These are phyloP conservation scores for Aureobasidium sp. DNA, from an alignment of 2,329 filamentous ascomycete genomes.

Conservation along the genomic window DNA sequence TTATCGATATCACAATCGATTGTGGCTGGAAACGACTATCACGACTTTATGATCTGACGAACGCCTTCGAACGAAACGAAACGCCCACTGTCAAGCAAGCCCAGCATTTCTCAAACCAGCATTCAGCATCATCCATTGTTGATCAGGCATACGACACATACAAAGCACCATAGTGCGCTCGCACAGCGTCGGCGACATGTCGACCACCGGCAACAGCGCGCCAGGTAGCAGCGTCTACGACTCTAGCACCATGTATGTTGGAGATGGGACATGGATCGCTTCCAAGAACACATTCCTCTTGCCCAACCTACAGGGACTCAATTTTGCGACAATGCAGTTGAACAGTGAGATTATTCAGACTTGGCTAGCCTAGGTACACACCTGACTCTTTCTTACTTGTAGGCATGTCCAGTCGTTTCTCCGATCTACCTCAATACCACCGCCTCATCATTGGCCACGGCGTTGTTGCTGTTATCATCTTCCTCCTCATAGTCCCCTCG, in stretches of 20 bases:
- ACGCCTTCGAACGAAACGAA: background rate
- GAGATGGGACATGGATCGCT: constrained; percentile 79
- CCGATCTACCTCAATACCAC: constrained; percentile 62
- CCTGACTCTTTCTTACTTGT: background rate
- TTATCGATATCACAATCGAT: constrained; percentile 11
- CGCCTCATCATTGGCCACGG: constrained; percentile 64
- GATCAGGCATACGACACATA: background rate
- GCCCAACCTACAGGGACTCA: constrained; percentile 67
- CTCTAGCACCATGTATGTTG: constrained; percentile 67
- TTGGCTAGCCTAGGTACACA: background rate
- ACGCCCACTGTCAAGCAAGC: background rate
- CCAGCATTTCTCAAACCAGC: background rate
- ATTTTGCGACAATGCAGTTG: constrained; percentile 76
- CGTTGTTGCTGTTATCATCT: constrained; percentile 63
- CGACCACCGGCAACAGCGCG: constrained; percentile 45
- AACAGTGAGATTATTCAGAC: constrained; percentile 54
- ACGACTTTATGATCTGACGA: constrained; percentile 9
- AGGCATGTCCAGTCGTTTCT: constrained; percentile 81
- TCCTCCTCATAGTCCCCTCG: constrained; percentile 64
- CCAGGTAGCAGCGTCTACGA: constrained; percentile 67
- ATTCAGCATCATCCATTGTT: background rate
- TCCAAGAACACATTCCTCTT: constrained; percentile 69
- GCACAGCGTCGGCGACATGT: constrained; percentile 5
- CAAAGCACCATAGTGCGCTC: constrained; percentile 1
- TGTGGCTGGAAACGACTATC: constrained; percentile 6